Percentiles rank a stretch among this genome's conserved stretches.
phyloP scores from a whole-genome alignment of 345 rosid species.

The Salix caprea region DNA sequence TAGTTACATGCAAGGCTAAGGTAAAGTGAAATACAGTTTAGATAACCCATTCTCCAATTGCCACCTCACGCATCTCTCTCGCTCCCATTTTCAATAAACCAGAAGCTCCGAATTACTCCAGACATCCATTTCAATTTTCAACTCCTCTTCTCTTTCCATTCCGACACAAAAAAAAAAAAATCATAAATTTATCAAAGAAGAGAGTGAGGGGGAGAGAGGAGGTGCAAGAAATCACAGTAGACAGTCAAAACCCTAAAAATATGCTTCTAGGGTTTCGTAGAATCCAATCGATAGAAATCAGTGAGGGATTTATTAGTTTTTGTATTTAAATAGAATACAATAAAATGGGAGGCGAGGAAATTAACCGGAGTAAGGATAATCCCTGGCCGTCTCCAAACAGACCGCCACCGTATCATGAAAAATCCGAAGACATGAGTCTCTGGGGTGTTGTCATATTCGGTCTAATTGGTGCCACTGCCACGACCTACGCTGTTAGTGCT shows the following conservation, averaged over 20 bases:
- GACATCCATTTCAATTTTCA: no score
- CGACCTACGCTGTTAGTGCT: slow-evolving; percentile 71
- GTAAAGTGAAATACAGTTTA: no score
- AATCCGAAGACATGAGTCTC: slow-evolving; percentile 44
- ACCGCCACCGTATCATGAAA: slow-evolving; percentile 29
- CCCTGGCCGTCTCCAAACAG: slow-evolving; percentile 31
- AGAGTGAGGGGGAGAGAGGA: neutral
- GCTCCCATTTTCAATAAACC: neutral
- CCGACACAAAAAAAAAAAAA: neutral
- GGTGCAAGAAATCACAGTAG: neutral
- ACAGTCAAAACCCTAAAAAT: slow-evolving; percentile 4
- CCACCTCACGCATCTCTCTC: neutral
- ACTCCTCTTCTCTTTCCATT: no score
- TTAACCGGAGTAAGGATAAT: slow-evolving; percentile 33
- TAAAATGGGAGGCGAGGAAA: slow-evolving; percentile 46
- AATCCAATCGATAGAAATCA: neutral
- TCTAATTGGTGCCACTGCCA: slow-evolving; percentile 85
- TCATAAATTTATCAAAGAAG: neutral
- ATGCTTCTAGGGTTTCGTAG: slow-evolving; percentile 30
- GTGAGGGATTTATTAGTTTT: neutral
- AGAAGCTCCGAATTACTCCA: no score
- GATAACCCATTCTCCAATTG: neutral
- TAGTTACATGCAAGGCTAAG: no score
- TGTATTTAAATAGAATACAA: neutral
- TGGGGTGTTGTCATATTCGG: slow-evolving; percentile 76